Evolutionary conservation across 2,329 filamentous ascomycete species (phyloP).

Genomic region (Pseudogymnoascus sp.): DNA sequence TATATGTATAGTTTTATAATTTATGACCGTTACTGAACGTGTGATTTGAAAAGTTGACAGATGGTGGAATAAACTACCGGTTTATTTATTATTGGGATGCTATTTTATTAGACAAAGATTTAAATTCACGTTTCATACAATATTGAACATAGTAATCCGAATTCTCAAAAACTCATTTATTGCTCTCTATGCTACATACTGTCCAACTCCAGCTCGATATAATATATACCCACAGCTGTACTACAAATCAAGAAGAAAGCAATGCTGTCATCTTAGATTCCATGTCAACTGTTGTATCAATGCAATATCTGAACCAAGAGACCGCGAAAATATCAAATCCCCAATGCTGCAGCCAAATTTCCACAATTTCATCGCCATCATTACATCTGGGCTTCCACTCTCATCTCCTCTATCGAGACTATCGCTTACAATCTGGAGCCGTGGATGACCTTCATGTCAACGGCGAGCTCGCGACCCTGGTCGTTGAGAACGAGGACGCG

Average conservation of each 20-base stretch:
- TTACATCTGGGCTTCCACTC: background rate
- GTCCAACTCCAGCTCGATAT: constrained; percentile 9
- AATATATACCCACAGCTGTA: constrained; percentile 7
- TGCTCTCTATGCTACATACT: constrained; percentile 10
- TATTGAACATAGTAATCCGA: background rate
- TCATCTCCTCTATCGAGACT: constrained; percentile 13
- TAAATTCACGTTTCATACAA: background rate
- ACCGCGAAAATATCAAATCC: constrained; percentile 8
- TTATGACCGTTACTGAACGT: background rate
- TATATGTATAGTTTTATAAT: background rate
- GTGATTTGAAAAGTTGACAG: background rate
- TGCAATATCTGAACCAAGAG: constrained; percentile 8
- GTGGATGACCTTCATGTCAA: constrained; percentile 99
- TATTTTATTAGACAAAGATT: background rate
- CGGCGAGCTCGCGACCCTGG: constrained; percentile 83
- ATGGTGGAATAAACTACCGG: background rate
- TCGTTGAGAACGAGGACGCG: constrained; percentile 95
- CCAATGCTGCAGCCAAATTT: constrained; percentile 9
- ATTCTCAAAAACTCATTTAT: constrained; percentile 9
- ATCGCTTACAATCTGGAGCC: constrained; percentile 53
- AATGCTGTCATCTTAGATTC: constrained; percentile 1
- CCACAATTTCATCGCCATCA: constrained; percentile 8
- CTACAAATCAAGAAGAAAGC: constrained; percentile 9
- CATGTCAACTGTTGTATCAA: constrained; percentile 4
- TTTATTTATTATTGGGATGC: background rate